These are phyloP conservation scores for Lomentospora prolificans DNA, from an alignment of 2,329 filamentous ascomycete genomes.

Conservation along the genomic window DNA sequence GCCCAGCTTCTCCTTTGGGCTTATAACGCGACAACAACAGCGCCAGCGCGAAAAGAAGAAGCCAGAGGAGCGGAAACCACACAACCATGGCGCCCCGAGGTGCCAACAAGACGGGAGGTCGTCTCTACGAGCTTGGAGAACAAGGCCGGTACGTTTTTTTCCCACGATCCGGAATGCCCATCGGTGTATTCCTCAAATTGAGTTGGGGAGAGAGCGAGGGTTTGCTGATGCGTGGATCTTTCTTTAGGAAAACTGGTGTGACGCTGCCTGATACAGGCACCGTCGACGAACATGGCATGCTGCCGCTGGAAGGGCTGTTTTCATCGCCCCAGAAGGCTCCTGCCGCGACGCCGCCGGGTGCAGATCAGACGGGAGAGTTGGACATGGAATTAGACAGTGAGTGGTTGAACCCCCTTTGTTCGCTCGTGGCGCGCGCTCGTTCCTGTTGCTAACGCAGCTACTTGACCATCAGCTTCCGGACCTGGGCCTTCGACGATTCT, in stretches of 20 bases:
- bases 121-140: slow-evolving; percentile 21
- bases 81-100: slow-evolving; percentile 6
- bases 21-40: background rate
- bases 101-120: background rate
- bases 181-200: background rate
- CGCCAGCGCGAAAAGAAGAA: background rate
- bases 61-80: background rate
- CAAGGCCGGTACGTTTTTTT: slow-evolving; percentile 26
- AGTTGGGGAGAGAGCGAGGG: background rate
- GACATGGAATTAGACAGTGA: slow-evolving; percentile 39
- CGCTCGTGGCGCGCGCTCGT: background rate
- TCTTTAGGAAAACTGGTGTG: slow-evolving; percentile 74
- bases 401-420: background rate
- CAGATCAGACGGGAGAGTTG: slow-evolving; percentile 27
- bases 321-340: slow-evolving; percentile 64
- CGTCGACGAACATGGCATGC: slow-evolving; percentile 86
- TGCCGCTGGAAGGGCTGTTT: slow-evolving; percentile 77
- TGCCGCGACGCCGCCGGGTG: slow-evolving; percentile 18
- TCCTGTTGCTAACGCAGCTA: background rate
- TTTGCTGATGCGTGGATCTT: slow-evolving; percentile 11
- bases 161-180: background rate
- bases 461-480: slow-evolving; percentile 31
- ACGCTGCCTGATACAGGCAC: slow-evolving; percentile 66
- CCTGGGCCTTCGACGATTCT: slow-evolving; percentile 44
- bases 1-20: background rate